Evolutionary conservation across 768 basidiomycete genomes (phyloP).

Genomic region (Daedaleopsis sinensis): DNA sequence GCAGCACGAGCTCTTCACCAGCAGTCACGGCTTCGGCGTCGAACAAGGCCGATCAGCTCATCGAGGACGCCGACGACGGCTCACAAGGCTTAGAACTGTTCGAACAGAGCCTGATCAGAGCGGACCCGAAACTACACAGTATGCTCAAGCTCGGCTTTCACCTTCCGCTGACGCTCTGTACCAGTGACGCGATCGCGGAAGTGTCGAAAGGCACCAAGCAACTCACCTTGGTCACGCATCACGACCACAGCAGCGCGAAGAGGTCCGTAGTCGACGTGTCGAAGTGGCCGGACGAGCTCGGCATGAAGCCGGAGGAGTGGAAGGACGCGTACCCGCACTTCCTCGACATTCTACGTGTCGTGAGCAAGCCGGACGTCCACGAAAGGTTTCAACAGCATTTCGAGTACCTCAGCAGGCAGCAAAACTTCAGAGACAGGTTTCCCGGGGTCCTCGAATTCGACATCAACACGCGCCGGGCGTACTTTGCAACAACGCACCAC

Average conservation of each 20-base stretch:
- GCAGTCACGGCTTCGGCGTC: too few species aligned
- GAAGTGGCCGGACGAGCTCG: background rate
- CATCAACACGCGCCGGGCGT: background rate
- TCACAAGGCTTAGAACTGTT: too few species aligned
- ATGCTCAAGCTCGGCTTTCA: conserved; percentile 5
- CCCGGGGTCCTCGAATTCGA: conserved; percentile 2
- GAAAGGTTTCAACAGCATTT: background rate
- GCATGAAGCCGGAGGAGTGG: background rate
- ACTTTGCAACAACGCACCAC: background rate
- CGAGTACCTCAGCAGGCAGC: background rate
- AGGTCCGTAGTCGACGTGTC: background rate
- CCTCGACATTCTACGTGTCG: background rate
- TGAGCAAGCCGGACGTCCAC: background rate
- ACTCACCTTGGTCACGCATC: background rate
- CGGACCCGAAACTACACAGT: background rate
- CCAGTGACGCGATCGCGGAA: background rate
- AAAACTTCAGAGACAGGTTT: background rate
- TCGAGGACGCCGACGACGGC: too few species aligned
- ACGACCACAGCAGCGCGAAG: background rate
- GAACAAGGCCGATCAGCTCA: too few species aligned
- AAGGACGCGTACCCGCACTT: background rate
- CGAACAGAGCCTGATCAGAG: too few species aligned
- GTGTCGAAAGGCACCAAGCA: background rate
- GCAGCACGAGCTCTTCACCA: too few species aligned
- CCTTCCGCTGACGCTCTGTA: conserved; percentile 6